Evolutionary conservation across 768 basidiomycete species (phyloP).

Genomic region (Dentipellis sp.): DNA sequence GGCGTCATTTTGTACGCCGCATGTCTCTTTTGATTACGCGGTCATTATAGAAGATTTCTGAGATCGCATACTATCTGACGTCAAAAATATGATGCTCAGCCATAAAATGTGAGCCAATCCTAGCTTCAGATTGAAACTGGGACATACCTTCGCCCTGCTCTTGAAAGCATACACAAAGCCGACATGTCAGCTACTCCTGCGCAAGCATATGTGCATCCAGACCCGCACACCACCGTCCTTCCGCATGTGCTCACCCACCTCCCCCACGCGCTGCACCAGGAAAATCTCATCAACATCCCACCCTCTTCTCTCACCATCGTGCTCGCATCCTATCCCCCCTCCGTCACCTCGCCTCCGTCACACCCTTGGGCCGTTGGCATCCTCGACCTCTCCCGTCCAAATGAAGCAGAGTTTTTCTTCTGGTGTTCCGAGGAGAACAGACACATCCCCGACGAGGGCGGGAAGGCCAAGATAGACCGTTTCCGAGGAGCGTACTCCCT

Average conservation of each 20-base stretch:
- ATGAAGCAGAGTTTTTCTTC: neutral
- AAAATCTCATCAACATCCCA: neutral
- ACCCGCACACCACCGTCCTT: neutral
- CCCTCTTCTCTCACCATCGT: neutral
- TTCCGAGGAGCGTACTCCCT: neutral
- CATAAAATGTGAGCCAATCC: no score
- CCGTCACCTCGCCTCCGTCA: neutral
- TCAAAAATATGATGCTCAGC: no score
- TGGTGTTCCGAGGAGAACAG: neutral
- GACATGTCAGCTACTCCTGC: neutral
- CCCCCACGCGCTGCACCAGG: neutral
- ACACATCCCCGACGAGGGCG: neutral
- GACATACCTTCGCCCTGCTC: no score
- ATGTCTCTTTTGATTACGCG: no score
- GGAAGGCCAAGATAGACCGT: neutral
- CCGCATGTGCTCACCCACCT: neutral
- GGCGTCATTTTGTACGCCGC: no score
- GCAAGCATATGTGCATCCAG: neutral
- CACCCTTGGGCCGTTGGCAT: neutral
- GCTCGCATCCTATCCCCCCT: neutral
- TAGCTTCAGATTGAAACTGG: no score
- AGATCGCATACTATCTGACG: no score
- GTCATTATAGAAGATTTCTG: no score
- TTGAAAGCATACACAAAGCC: neutral
- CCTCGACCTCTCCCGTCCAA: neutral